phyloP scores from a whole-genome alignment of 2,329 filamentous ascomycete species.

The Ascochyta koolunga region DNA sequence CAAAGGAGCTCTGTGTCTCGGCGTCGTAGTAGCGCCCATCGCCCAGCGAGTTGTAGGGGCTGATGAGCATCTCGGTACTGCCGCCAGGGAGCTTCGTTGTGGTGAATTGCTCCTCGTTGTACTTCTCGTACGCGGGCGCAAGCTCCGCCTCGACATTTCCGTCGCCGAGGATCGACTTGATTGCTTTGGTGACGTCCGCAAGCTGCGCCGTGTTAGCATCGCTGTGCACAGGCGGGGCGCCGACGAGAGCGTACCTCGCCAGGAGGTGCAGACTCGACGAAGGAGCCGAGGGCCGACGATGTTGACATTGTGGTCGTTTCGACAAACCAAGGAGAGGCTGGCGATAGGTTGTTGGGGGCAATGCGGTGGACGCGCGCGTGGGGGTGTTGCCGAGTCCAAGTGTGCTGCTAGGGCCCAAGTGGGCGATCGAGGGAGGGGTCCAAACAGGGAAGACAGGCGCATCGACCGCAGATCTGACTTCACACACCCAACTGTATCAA shows the following conservation, averaged over 20 bases:
- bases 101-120: conserved; percentile 93
- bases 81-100: conserved; percentile 89
- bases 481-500: not conserved
- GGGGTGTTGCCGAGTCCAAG: conserved; percentile 28
- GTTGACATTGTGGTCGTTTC: conserved; percentile 39
- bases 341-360: conserved; percentile 6
- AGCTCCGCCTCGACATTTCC: conserved; percentile 73
- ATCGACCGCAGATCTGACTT: conserved; percentile 1
- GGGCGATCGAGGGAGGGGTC: conserved; percentile 30
- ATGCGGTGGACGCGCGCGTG: conserved; percentile 9
- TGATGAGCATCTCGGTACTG: conserved; percentile 80
- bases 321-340: not conserved
- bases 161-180: conserved; percentile 81
- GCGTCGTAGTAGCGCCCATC: conserved; percentile 87
- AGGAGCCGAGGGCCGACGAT: conserved; percentile 65
- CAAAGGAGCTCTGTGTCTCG: conserved; percentile 85
- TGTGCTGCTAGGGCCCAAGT: conserved; percentile 20
- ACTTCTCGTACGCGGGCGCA: conserved; percentile 84
- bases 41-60: conserved; percentile 81
- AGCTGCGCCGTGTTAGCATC: conserved; percentile 62
- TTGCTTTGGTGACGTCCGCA: conserved; percentile 87
- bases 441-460: conserved; percentile 21
- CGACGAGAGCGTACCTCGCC: conserved; percentile 75
- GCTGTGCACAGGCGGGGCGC: not conserved
- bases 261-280: conserved; percentile 91